phyloP scores from a whole-genome alignment of 805 yeast genomes.

The Saccharomycopsis sp. region DNA sequence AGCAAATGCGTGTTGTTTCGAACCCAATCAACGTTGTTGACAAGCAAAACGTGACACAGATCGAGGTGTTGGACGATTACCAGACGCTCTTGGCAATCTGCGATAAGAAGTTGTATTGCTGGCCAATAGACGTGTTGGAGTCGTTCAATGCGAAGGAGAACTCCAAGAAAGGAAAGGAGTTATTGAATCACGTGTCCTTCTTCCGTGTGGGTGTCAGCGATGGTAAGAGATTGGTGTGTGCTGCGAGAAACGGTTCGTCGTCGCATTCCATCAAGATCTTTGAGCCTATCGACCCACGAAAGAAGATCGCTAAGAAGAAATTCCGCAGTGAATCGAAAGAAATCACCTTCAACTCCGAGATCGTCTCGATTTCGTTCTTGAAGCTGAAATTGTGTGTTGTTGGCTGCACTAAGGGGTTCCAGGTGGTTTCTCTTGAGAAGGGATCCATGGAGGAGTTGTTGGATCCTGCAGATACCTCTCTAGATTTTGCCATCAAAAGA shows the following conservation, averaged over 20 bases:
- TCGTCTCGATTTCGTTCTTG: constrained; percentile 84
- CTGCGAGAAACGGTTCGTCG: constrained; percentile 68
- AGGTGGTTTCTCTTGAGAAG: constrained; percentile 57
- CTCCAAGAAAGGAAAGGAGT: constrained; percentile 60
- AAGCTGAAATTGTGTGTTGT: constrained; percentile 77
- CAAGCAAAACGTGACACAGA: constrained; percentile 73
- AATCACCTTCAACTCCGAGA: constrained; percentile 78
- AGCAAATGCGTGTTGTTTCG: constrained; percentile 47
- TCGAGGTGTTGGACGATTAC: constrained; percentile 88
- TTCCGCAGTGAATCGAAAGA: constrained; percentile 66
- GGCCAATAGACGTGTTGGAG: constrained; percentile 62
- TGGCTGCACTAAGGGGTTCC: constrained; percentile 96
- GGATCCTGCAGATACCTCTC: constrained; percentile 97
- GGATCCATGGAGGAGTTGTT: constrained; percentile 56
- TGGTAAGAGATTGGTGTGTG: constrained; percentile 82
- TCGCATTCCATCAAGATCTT: constrained; percentile 77
- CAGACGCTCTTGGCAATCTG: constrained; percentile 72
- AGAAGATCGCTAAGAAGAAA: constrained; percentile 59
- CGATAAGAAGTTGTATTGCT: constrained; percentile 75
- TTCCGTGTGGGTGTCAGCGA: constrained; percentile 91
- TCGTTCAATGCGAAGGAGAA: constrained; percentile 37
- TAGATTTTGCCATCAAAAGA: constrained; percentile 83
- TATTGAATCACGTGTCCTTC: constrained; percentile 81
- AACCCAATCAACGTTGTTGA: constrained; percentile 72
- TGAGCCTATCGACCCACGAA: constrained; percentile 63